A percentile compares a stretch with the other conserved stretches of the same genome.
phyloP scores from a whole-genome alignment of 306 rosid species.

The Quercus variabilis region DNA sequence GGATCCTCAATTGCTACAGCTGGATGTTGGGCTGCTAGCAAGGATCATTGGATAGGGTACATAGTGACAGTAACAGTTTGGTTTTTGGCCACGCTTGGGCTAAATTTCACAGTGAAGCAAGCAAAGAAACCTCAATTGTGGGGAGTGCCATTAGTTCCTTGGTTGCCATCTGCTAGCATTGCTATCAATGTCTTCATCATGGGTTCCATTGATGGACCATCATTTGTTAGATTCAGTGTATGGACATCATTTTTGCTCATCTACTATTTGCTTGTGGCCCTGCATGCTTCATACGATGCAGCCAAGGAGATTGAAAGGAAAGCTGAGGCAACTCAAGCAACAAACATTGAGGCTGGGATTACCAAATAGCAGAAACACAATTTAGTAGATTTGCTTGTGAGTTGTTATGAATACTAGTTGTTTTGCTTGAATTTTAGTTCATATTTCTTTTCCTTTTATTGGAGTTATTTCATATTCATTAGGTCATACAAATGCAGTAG shows the following conservation, averaged over 20 bases:
- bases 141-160: constrained; percentile 32
- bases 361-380: neutral
- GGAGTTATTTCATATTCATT: too few species aligned
- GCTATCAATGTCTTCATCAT: constrained; percentile 35
- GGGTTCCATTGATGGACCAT: constrained; percentile 24
- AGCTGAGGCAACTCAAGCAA: neutral
- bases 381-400: neutral
- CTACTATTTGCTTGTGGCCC: constrained; percentile 24
- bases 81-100: constrained; percentile 20
- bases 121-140: constrained; percentile 34
- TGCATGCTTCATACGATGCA: constrained; percentile 34
- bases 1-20: constrained; percentile 21
- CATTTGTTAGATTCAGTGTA: constrained; percentile 18
- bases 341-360: neutral
- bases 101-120: constrained; percentile 22
- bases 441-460: too few species aligned
- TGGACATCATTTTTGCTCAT: constrained; percentile 21
- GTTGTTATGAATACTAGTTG: neutral
- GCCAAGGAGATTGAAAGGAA: constrained; percentile 1
- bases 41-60: constrained; percentile 20
- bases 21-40: constrained; percentile 3
- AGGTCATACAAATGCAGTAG: too few species aligned
- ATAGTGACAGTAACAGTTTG: neutral
- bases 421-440: too few species aligned
- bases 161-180: constrained; percentile 28